phyloP scores from a whole-genome alignment of 2,329 filamentous ascomycete species.

The Pseudogymnoascus sp. region DNA sequence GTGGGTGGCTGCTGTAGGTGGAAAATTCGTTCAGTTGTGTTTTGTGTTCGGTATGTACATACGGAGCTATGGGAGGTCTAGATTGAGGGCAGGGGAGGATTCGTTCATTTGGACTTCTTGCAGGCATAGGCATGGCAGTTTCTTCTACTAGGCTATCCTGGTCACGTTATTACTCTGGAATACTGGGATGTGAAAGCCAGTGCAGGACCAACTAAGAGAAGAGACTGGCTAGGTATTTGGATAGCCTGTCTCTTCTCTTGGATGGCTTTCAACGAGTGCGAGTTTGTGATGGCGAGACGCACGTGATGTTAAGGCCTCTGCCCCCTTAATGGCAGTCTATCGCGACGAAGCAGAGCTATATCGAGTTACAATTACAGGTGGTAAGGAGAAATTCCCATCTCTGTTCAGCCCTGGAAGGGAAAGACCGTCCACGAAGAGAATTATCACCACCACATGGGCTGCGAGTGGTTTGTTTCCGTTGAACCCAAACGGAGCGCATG shows the following conservation, averaged over 20 bases:
- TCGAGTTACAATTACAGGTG: background rate
- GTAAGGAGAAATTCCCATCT: background rate
- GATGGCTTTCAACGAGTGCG: too few species aligned
- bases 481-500: too few species aligned
- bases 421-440: background rate
- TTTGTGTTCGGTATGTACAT: too few species aligned
- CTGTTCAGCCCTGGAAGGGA: background rate
- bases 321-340: background rate
- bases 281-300: too few species aligned
- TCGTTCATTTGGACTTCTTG: background rate
- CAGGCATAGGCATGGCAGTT: too few species aligned
- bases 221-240: too few species aligned
- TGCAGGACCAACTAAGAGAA: constrained; percentile 21
- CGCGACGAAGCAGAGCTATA: background rate
- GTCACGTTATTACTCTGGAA: too few species aligned
- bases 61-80: background rate
- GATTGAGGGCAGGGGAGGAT: background rate
- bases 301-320: too few species aligned
- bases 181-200: too few species aligned
- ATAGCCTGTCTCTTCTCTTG: too few species aligned
- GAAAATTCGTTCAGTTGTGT: background rate
- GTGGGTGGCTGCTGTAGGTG: background rate
- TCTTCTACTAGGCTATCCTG: too few species aligned
- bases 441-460: background rate
- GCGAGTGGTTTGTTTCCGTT: too few species aligned